Conservation (phyloP, 169 alveolate species). For the Theileria annulata region DNA sequence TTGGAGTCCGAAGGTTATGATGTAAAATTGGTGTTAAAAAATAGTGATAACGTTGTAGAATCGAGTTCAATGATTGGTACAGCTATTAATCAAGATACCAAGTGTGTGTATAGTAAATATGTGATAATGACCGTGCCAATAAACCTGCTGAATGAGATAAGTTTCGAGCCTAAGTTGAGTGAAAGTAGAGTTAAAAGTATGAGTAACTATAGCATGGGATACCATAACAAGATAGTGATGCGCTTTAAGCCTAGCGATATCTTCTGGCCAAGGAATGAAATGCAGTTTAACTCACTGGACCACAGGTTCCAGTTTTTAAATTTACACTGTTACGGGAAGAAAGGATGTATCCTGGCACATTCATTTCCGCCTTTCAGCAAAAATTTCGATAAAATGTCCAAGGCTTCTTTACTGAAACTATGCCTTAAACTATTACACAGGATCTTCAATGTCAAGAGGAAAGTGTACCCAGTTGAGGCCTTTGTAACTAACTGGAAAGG, state of each 20-base stretch:
- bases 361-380: conserved; percentile 77
- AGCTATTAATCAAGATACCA: not conserved
- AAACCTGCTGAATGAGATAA: conserved; percentile 49
- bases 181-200: conserved; percentile 64
- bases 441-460: conserved; percentile 54
- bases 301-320: conserved; percentile 74
- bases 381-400: conserved; percentile 52
- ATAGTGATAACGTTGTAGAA: not conserved
- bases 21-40: not conserved
- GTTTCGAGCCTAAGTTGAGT: conserved; percentile 67
- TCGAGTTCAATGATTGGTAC: not conserved
- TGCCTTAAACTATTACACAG: conserved; percentile 68
- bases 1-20: not conserved
- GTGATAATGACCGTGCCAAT: conserved; percentile 9
- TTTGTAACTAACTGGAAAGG: conserved; percentile 73
- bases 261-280: conserved; percentile 68
- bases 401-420: conserved; percentile 57
- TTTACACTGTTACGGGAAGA: conserved; percentile 73
- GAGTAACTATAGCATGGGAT: conserved; percentile 73
- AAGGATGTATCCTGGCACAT: conserved; percentile 76
- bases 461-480: conserved; percentile 72
- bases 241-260: conserved; percentile 67
- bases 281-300: conserved; percentile 74
- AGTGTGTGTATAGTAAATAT: not conserved
- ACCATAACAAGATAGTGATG: conserved; percentile 76